Percentiles rank a stretch among this genome's conserved stretches.
Evolutionary conservation across 306 rosid species (phyloP).

Genomic region (Sechiopsis laciniata): DNA sequence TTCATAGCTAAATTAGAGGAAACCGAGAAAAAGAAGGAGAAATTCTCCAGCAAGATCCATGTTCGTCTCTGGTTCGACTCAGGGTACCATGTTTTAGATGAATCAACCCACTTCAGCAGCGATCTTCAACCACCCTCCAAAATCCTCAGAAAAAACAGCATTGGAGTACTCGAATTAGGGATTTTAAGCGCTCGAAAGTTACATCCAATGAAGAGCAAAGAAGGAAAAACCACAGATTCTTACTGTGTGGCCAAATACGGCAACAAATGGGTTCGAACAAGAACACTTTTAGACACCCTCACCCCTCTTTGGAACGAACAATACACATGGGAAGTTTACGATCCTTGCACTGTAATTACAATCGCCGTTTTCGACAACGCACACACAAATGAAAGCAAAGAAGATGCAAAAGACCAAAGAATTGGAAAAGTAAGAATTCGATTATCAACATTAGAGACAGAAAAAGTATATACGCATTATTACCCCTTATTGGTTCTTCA

Average conservation of each 20-base stretch:
- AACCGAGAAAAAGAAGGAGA: constrained; percentile 65
- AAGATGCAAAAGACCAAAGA: constrained; percentile 55
- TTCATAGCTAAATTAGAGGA: constrained; percentile 39
- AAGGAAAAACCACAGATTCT: constrained; percentile 68
- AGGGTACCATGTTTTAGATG: constrained; percentile 91
- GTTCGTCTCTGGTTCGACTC: constrained; percentile 58
- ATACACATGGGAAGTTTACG: constrained; percentile 87
- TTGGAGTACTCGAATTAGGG: constrained; percentile 87
- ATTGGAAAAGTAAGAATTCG: constrained; percentile 91
- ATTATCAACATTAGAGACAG: constrained; percentile 74
- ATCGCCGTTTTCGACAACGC: constrained; percentile 71
- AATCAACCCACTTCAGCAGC: constrained; percentile 86
- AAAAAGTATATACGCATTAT: constrained; percentile 71
- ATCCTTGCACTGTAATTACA: constrained; percentile 85
- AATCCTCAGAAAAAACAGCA: constrained; percentile 47
- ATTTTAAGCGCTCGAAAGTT: constrained; percentile 73
- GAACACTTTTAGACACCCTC: constrained; percentile 71
- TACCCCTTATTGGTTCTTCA: constrained; percentile 77
- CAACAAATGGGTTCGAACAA: constrained; percentile 84
- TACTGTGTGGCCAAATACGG: constrained; percentile 96
- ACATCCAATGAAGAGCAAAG: constrained; percentile 71
- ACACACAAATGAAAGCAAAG: constrained; percentile 56
- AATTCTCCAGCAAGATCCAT: constrained; percentile 86
- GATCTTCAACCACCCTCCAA: constrained; percentile 85
- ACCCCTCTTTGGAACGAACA: constrained; percentile 94